Conservation (phyloP, 2,329 filamentous ascomycete genomes). For the Niveomyces coronatus region DNA sequence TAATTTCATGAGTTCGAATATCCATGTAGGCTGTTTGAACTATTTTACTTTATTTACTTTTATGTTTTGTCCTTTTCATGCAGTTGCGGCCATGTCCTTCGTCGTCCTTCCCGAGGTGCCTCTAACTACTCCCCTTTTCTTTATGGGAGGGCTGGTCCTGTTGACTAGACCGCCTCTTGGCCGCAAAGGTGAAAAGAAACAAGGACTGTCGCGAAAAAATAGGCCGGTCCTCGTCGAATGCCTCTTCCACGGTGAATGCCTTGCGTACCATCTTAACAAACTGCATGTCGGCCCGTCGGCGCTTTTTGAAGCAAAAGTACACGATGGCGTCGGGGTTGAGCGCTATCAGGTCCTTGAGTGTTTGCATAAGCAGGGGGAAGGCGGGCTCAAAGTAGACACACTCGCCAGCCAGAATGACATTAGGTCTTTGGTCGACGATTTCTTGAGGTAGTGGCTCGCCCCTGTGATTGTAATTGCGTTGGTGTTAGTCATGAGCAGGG, state of each 20-base stretch:
- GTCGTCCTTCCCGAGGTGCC: too few species aligned
- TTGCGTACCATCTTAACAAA: slow-evolving; percentile 64
- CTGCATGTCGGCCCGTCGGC: slow-evolving; percentile 68
- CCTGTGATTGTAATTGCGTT: slow-evolving; percentile 30
- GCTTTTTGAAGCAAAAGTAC: slow-evolving; percentile 91
- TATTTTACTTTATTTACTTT: too few species aligned
- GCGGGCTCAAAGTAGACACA: slow-evolving; percentile 97
- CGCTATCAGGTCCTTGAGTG: slow-evolving; percentile 62
- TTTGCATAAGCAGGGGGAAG: slow-evolving; percentile 76
- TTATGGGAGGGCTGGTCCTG: too few species aligned
- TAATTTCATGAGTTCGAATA: too few species aligned
- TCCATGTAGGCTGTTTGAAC: too few species aligned
- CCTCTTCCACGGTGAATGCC: slow-evolving; percentile 51
- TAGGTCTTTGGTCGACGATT: slow-evolving; percentile 49
- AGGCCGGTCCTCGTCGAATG: slow-evolving; percentile 50
- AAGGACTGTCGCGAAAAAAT: slow-evolving; percentile 47
- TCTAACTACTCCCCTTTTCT: too few species aligned
- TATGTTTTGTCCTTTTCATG: too few species aligned
- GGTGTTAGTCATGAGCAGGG: background rate
- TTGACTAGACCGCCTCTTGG: too few species aligned
- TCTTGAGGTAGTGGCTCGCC: slow-evolving; percentile 46
- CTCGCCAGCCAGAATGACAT: slow-evolving; percentile 86
- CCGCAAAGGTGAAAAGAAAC: slow-evolving; percentile 50
- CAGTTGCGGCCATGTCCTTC: too few species aligned
- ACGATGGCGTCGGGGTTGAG: slow-evolving; percentile 55